These are phyloP conservation scores for Paramecium sexaurelia DNA, from an alignment of 73 alveolate genomes.

Conservation along the genomic window DNA sequence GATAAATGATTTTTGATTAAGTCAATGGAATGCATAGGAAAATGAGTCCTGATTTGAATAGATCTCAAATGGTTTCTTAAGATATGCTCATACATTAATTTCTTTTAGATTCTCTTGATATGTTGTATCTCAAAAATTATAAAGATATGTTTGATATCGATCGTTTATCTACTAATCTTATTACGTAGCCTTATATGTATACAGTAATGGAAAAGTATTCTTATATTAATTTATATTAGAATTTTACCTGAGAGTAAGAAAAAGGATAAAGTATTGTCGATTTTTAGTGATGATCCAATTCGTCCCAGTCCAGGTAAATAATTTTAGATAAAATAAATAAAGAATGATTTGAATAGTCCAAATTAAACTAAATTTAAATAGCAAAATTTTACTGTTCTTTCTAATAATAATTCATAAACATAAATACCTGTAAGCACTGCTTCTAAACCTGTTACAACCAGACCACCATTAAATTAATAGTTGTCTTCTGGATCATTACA, in stretches of 20 bases:
- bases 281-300: not conserved
- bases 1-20: not conserved
- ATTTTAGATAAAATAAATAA: not conserved
- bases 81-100: not conserved
- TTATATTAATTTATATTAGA: not conserved
- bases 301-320: not conserved
- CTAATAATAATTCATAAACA: not conserved
- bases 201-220: not conserved
- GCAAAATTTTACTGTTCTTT: not conserved
- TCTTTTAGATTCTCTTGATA: conserved; percentile 8
- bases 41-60: not conserved
- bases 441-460: not conserved
- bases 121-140: not conserved
- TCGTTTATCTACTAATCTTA: not conserved
- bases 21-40: not conserved
- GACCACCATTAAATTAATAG: not conserved
- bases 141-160: not conserved
- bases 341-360: not conserved
- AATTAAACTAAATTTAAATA: not conserved
- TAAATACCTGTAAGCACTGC: not conserved
- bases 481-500: conserved; percentile 1
- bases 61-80: not conserved
- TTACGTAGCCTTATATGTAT: not conserved
- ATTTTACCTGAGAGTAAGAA: not conserved
- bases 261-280: not conserved